Conservation (phyloP, 1,284 basidiomycete genomes). For the Microstroma glucosiphilum region DNA sequence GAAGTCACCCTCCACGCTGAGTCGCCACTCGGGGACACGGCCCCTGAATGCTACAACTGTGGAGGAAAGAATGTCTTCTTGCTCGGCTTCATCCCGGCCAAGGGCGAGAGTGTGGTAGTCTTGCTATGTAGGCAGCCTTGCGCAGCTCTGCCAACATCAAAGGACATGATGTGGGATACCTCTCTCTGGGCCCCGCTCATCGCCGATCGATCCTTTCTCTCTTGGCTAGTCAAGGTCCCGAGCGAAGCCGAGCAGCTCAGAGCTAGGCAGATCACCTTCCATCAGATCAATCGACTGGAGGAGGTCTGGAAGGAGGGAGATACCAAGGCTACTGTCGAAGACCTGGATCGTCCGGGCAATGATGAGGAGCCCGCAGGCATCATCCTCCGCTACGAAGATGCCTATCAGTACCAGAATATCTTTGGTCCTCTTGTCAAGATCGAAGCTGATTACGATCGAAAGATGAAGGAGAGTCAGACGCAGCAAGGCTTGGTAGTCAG, state of each 20-base stretch:
- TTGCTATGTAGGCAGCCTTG: slow-evolving; percentile 99
- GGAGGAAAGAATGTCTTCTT: slow-evolving; percentile 99
- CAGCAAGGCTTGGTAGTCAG: slow-evolving; percentile 91
- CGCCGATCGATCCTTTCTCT: slow-evolving; percentile 93
- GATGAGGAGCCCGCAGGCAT: slow-evolving; percentile 77
- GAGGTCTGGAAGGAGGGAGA: slow-evolving; percentile 98
- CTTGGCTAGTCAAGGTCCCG: slow-evolving; percentile 96
- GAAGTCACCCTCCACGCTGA: slow-evolving; percentile 95
- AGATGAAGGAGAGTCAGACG: slow-evolving; percentile 94
- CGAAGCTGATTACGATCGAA: slow-evolving; percentile 97
- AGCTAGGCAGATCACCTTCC: slow-evolving; percentile 89
- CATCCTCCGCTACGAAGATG: slow-evolving; percentile 82
- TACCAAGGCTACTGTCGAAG: slow-evolving; percentile 79
- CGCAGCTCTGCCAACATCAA: slow-evolving; percentile 76
- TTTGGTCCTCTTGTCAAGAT: slow-evolving; percentile 98
- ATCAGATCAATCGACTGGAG: slow-evolving; percentile 93
- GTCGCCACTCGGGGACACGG: slow-evolving; percentile 89
- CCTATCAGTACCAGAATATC: slow-evolving; percentile 98
- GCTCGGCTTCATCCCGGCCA: slow-evolving; percentile 97
- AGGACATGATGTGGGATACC: slow-evolving; percentile 98
- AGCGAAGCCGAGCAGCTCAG: slow-evolving; percentile 89
- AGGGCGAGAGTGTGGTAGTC: slow-evolving; percentile 97
- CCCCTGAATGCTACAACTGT: slow-evolving; percentile 92
- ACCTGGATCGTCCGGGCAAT: slow-evolving; percentile 79
- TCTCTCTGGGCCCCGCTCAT: slow-evolving; percentile 96